Evolutionary conservation across 2,329 filamentous ascomycete species (phyloP), one percentile per base, ranked within the genome.

Genomic region (Fusarium odoratissimum): DNA sequence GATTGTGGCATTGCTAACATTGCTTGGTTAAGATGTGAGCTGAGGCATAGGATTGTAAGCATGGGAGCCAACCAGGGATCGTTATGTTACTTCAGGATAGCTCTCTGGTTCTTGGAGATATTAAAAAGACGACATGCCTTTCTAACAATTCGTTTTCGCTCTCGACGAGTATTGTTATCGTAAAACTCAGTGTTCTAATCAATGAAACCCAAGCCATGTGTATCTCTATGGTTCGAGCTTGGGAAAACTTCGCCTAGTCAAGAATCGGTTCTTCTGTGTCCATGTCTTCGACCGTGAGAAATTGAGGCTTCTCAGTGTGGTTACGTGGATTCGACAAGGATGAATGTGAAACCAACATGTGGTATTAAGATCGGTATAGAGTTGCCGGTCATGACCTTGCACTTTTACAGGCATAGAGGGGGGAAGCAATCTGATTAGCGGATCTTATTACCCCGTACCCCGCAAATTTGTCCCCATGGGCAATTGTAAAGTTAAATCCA

Each of bases 201-300:
- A 35, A 48, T 76, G 21, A 81, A 61, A 19, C 79, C 79, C 33
- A 80, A 37, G 35, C 80, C 78, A 12, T 76, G 79, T 41, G 80
- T 73, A 57, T 72, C 74, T 78, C 79, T 37, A 80, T 77, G 6
- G 69, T 69, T 19, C 70, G 68, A 37, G 77, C 72, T 16, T 51
- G 67, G 10, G 66, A 54, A 9, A 48, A 71, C 51, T 77, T 76
- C 46, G 77, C 76, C 0, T 69, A 21, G 17, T 61, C 51, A 5
- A 30, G 46, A 25, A 40, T 35, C 1, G 69, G 59, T 3, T 40
- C 21, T 4, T 60, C 40, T 12, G 38, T 16, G 13, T 67, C 69
- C 28, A 64, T 54, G 31, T 76, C 68, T 46, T 77, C 68, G 3
- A 5, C 4, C 17, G 42, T 4, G 17, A 28, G 11, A 19, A 28